Evolutionary conservation across 1,284 basidiomycete genomes (phyloP), one percentile per base, ranked within the genome.

Genomic region (Hymenochaete sp.): DNA sequence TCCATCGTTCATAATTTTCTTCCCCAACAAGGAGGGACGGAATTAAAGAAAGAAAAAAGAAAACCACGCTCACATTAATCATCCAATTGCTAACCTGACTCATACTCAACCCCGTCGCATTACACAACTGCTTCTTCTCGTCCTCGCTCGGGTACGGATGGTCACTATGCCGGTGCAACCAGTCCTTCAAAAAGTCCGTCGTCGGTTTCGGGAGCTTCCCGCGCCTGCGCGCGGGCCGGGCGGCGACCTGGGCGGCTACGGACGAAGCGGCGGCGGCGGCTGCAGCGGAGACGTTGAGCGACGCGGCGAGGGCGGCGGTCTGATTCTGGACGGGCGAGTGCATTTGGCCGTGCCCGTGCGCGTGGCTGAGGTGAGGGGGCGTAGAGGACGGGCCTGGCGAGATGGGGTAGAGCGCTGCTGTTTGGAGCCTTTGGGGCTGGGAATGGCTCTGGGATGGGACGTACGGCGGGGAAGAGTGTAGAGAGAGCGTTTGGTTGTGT

Each of bases 71-170:
- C 47, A 88, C 86, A 55, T 90, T 89, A 57, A 90, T 90, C 82
- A 90, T 90, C 86, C 86, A 90, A 60, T 90, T 90, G 47, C 82
- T 85, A 1, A 92, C 86, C 63, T 92, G 88, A 61, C 75, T 82
- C 79, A 92, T 90, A 61, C 79, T 86, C 52, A 93, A 67, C 11
- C 85, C 85, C 0, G 88, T 93, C 40, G 82, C 80, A 56, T 82
- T 76, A 64, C 89, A 92, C 49, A 93, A 67, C 57, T 83, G 79
- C 57, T 90, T 88, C 67, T 93, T 93, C 70, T 93, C 89, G 55
- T 91, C 86, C 59, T 93, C 87, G 52, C 79, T 84, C 18, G 89
- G 90, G 60, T 93, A 93, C 7, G 89, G 89, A 56, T 93, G 88
- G 59, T 88, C 83, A 2, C 84, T 83, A 59, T 93, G 88, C 50